A percentile compares a stretch with the other conserved stretches of the same genome.
phyloP scores from a whole-genome alignment of 805 yeast genomes.

The Debaryomyces hansenii region DNA sequence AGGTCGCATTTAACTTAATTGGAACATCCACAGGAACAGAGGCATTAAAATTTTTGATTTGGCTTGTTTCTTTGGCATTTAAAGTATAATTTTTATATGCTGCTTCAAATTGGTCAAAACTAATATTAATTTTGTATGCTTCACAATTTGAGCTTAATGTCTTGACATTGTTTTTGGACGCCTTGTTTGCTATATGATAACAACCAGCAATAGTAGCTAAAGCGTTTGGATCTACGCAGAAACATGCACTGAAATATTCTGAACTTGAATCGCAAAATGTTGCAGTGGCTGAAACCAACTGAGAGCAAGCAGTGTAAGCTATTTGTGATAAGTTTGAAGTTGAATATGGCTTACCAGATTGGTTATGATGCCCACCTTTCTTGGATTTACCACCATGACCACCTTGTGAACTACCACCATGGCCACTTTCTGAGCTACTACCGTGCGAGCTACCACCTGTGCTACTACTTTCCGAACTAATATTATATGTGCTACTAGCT shows the following conservation, averaged over 20 bases:
- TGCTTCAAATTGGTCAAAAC: conserved; percentile 13
- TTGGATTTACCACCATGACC: too few relatives aligned
- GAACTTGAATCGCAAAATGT: not conserved
- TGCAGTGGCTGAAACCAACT: not conserved
- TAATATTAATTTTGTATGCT: conserved; percentile 18
- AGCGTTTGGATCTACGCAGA: conserved; percentile 24
- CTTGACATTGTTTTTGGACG: conserved; percentile 8
- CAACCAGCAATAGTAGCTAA: conserved; percentile 35
- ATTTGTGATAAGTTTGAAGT: not conserved
- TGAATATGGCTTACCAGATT: not conserved
- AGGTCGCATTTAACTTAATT: conserved; percentile 17
- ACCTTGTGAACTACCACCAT: too few relatives aligned
- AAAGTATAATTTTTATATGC: conserved; percentile 14
- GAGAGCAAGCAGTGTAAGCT: not conserved
- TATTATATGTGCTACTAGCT: too few relatives aligned
- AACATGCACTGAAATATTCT: conserved; percentile 13
- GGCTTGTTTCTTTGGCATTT: conserved; percentile 15
- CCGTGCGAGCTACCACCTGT: too few relatives aligned
- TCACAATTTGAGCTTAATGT: conserved; percentile 18
- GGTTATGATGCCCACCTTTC: too few relatives aligned
- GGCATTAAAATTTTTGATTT: conserved; percentile 22
- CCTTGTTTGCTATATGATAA: conserved; percentile 9
- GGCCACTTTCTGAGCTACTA: too few relatives aligned
- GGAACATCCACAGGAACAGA: conserved; percentile 23
- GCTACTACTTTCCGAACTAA: too few relatives aligned